Conservation (phyloP, 176 grass and related monocot species). For the Triticum turgidum region DNA sequence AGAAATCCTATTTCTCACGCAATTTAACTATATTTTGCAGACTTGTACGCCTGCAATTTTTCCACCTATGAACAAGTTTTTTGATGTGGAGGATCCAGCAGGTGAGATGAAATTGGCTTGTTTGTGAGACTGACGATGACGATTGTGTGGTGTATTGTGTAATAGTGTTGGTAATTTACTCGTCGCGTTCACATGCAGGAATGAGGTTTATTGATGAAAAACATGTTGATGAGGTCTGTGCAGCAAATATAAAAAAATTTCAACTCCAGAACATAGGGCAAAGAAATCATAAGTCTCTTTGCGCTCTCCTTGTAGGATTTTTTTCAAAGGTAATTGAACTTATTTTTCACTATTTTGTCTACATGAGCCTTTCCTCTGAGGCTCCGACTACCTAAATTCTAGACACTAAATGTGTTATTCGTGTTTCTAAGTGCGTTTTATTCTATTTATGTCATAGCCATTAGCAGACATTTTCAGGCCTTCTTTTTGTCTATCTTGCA, state of each 20-base stretch:
- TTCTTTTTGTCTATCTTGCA: not conserved
- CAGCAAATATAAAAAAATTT: constrained; percentile 59
- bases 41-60: constrained; percentile 70
- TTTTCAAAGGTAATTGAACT: constrained; percentile 59
- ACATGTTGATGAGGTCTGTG: constrained; percentile 52
- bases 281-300: constrained; percentile 67
- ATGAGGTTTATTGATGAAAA: constrained; percentile 28
- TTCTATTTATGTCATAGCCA: not conserved
- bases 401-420: not conserved
- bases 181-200: constrained; percentile 42
- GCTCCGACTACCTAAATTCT: not conserved
- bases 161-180: constrained; percentile 20
- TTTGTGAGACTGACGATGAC: not conserved
- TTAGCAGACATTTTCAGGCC: not conserved
- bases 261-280: constrained; percentile 18
- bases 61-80: constrained; percentile 71
- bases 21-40: constrained; percentile 11
- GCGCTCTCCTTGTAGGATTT: constrained; percentile 54
- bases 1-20: not conserved
- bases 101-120: constrained; percentile 29
- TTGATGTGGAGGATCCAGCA: constrained; percentile 46
- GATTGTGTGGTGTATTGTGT: not conserved
- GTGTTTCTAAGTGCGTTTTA: not conserved
- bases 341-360: not conserved
- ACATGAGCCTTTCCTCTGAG: not conserved